phyloP scores from a whole-genome alignment of 2,329 filamentous ascomycete genomes.

The Verticillium tricorpus region DNA sequence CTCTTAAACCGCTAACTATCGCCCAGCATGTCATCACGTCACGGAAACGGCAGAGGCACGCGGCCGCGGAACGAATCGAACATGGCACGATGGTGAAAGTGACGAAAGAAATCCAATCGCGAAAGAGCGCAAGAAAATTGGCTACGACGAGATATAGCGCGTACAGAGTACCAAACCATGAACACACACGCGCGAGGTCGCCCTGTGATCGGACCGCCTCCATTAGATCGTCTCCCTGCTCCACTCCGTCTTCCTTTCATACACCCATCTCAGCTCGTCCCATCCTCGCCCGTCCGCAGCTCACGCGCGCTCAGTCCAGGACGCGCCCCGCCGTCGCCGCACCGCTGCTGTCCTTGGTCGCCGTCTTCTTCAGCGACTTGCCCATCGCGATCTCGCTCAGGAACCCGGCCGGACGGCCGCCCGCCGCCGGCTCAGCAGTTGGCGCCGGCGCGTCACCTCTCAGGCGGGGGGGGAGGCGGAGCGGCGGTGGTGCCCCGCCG shows the following conservation, averaged over 20 bases:
- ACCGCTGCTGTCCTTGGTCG: conserved; percentile 80
- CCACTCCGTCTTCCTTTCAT: conserved; percentile 19
- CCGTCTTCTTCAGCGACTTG: conserved; percentile 75
- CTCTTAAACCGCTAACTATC: too few relatives aligned
- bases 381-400: conserved; percentile 81
- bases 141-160: too few relatives aligned
- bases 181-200: too few relatives aligned
- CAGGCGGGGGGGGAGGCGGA: conserved; percentile 38
- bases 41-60: too few relatives aligned
- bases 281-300: not conserved
- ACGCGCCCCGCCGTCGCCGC: conserved; percentile 75
- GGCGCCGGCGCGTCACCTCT: conserved; percentile 33
- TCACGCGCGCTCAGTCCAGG: conserved; percentile 27
- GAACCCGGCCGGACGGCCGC: conserved; percentile 57
- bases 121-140: too few relatives aligned
- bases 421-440: conserved; percentile 29
- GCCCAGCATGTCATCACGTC: too few relatives aligned
- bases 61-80: too few relatives aligned
- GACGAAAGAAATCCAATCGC: too few relatives aligned
- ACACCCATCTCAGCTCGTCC: too few relatives aligned
- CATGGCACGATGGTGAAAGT: too few relatives aligned
- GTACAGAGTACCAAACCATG: not conserved
- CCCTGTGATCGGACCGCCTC: not conserved
- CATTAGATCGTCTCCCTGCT: conserved; percentile 3
- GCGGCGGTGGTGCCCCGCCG: conserved; percentile 30